A percentile compares a stretch with the other conserved stretches of the same genome.
Conservation (phyloP, 768 basidiomycete genomes). For the Boletus subcaerulescens region DNA sequence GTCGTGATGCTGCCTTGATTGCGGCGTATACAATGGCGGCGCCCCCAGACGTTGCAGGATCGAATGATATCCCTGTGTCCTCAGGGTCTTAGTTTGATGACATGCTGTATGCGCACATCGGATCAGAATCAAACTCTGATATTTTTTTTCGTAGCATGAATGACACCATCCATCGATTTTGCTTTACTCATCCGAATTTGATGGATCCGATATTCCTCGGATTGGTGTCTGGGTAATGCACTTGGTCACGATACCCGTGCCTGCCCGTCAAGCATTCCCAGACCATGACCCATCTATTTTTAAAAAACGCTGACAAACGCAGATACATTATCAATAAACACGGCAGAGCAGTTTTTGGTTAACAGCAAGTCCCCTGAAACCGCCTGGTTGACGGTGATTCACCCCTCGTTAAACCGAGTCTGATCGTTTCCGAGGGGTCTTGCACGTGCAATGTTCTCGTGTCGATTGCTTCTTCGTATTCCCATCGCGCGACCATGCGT, state of each 20-base stretch:
- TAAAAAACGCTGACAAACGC: too few species aligned
- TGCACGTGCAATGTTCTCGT: conserved; percentile 40
- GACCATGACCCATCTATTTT: not conserved
- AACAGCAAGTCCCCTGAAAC: conserved; percentile 20
- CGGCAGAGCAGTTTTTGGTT: not conserved
- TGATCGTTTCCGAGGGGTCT: conserved; percentile 39
- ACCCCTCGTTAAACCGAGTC: conserved; percentile 25
- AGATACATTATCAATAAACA: conserved; percentile 25
- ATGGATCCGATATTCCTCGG: not conserved
- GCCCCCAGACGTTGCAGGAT: too few species aligned
- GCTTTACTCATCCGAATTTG: not conserved
- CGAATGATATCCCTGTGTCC: too few species aligned
- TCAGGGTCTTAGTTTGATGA: too few species aligned
- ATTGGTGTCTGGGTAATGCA: too few species aligned
- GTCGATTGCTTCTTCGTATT: conserved; percentile 60
- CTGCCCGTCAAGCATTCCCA: not conserved
- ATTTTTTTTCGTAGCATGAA: too few species aligned
- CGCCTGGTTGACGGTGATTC: conserved; percentile 4
- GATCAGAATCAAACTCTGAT: not conserved
- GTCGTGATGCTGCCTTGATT: not conserved
- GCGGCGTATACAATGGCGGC: too few species aligned
- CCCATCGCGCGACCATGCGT: conserved; percentile 61
- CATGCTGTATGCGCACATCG: not conserved
- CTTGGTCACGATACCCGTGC: not conserved
- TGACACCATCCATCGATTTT: too few species aligned